Base-by-base conservation (phyloP, 352 stramenopile genomes). In the Phytophthora foliorum region DNA sequence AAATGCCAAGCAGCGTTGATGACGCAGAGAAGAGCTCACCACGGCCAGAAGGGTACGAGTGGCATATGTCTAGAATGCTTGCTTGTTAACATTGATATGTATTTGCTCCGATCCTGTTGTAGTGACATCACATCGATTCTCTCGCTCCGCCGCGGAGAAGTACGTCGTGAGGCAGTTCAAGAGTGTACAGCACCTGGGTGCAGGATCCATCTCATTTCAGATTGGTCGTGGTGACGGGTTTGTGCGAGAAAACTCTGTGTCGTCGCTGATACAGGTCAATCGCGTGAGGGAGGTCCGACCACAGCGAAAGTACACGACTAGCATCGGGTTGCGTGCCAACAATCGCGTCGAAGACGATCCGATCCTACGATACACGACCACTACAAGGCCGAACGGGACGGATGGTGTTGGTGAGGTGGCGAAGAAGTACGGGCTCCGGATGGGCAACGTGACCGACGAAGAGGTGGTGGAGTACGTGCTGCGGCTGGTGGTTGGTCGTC, bases 291-390 rank as follows among this genome's bases (percentile, higher is more conserved):
- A 60, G 32, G 44, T 67, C 44, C 60, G 21, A 21, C 49, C 52
- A 1, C 32, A 79, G n/a, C 44, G 57, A 11, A 70, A 55, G 32
- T 80, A 78, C 17, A 82, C 69, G 16, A 74, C 74, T 34, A 81
- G 67, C 38, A 68, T 86, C 49, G 72, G 69, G 6, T n/a, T 92
- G n/a, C 65, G 74, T 38, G 60, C 78, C 32, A 77, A 67, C 32
- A 71, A 74, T 57, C 69, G 62, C 8, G 74, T 79, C 7, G 81
- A 90, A 16, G 88, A 97, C 61, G 78, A 96, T 59, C 75, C 80
- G 10, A 78, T 90, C 42, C 39, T 96, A n/a, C 73, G 75, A 9
- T 89, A 86, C 62, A 69, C 88, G 5, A 78, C 87, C 2, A 89
- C 75, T 25, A 84, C 84, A 58, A 81, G 78, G 21, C 45, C 55